Base-by-base conservation (phyloP, 2,329 filamentous ascomycete genomes). In the Chrysosphaeria jannelii region DNA sequence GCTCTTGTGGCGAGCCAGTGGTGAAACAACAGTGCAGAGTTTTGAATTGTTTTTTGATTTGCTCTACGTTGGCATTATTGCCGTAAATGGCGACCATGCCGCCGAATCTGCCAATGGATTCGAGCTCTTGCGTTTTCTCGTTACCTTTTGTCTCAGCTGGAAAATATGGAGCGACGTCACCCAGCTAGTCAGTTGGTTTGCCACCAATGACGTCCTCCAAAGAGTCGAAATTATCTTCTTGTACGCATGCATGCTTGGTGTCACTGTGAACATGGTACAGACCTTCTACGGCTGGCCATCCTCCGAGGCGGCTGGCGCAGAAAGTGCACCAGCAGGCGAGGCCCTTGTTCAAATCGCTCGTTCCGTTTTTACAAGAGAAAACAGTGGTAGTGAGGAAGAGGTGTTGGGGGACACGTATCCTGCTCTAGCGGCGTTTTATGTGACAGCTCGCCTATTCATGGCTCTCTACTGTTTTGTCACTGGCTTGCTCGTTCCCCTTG, bases 1-100 rank as follows among this genome's bases (percentile, higher is more conserved):
- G 1, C 45, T 68, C 8, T 39, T 69, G 6, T 68, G 62, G 62
- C 47, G 63, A 23, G 53, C 58, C 2, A 50, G 48, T 6, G 51
- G 55, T 23, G 43, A 47, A 11, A 57, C 60, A n/a, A 51, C 65
- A 37, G 58, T 66, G 5, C 57, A 57, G 31, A 53, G 49, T 10
- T 66, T 65, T 33, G 63, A 68, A 36, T 49, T 69, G 2, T 67
- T 67, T 33, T 51, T 65, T 8, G 63, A 67, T 33, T 44, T 66
- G 17, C 46, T 65, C 18, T 65, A 64, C 29, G 58, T 63, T 13
- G 59, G 59, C 6, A 67, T 68, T 28, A 53, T 68, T 23, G 59
- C 61, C 14, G 51, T 62, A 33, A 60, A 63, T 21, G 62, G 60
- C 13, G 63, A 68, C 34, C 51, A 50, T 24, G 53, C 59, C 8